phyloP scores from a whole-genome alignment of 371 early-diverging fungal species.

The Massospora cicadina region DNA sequence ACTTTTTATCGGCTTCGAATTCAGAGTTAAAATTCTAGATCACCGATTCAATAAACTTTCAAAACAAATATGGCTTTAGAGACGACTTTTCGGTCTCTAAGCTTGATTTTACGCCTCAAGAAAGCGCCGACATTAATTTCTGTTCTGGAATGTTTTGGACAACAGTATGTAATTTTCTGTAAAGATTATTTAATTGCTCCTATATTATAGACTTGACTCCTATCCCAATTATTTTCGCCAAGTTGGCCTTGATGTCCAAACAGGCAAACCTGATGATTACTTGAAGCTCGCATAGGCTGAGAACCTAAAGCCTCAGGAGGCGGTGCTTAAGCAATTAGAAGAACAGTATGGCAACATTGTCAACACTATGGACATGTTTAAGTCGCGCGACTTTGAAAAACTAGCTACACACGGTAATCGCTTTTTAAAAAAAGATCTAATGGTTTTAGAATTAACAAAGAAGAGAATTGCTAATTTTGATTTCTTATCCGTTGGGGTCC shows the following conservation, averaged over 20 bases:
- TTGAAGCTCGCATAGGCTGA: constrained; percentile 2
- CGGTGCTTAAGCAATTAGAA: constrained; percentile 2
- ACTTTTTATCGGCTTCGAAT: too few species aligned
- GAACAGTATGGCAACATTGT: neutral
- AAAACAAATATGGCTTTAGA: constrained; percentile 1
- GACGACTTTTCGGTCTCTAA: neutral
- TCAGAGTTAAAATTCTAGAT: neutral
- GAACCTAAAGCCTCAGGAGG: constrained; percentile 7
- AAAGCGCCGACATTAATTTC: neutral
- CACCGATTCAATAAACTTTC: neutral
- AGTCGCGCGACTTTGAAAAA: neutral
- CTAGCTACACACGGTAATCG: constrained; percentile 4
- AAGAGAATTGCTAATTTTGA: neutral
- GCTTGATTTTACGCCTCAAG: constrained; percentile 4
- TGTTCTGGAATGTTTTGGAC: constrained; percentile 2
- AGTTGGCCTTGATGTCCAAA: neutral
- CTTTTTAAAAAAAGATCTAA: neutral
- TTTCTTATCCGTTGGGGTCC: neutral
- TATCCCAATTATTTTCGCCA: neutral
- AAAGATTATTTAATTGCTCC: too few species aligned
- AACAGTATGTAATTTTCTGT: neutral
- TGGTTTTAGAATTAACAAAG: constrained; percentile 2
- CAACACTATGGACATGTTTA: neutral
- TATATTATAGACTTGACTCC: neutral
- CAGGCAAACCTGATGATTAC: constrained; percentile 5